Conservation (phyloP, 306 rosid genomes). For the Arachis hypogaea region DNA sequence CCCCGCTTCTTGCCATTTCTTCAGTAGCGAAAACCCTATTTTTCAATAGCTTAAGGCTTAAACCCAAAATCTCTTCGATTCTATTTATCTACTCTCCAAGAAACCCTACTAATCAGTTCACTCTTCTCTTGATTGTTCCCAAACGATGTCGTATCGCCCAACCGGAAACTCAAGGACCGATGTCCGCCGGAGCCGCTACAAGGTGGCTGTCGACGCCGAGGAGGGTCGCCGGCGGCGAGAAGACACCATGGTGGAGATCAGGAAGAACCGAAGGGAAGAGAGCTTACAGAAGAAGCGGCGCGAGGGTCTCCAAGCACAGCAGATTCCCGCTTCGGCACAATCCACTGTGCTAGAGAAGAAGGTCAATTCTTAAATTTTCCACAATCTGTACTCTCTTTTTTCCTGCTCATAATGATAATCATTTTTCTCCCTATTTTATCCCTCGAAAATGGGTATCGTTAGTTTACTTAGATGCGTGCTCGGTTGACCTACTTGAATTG, state of each 20-base stretch:
- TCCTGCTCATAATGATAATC: too few relatives aligned
- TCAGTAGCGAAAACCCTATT: too few relatives aligned
- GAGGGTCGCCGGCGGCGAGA: constrained; percentile 97
- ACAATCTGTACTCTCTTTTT: too few relatives aligned
- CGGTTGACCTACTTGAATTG: too few relatives aligned
- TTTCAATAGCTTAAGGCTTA: too few relatives aligned
- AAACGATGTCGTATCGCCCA: constrained; percentile 90
- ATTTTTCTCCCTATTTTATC: too few relatives aligned
- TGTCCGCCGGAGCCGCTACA: constrained; percentile 95
- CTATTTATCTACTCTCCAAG: too few relatives aligned
- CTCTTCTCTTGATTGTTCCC: neutral
- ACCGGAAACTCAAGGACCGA: constrained; percentile 72
- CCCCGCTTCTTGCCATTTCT: too few relatives aligned
- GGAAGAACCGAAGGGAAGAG: constrained; percentile 92
- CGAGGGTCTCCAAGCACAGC: constrained; percentile 83
- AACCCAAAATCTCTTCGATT: too few relatives aligned
- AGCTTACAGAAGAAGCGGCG: constrained; percentile 95
- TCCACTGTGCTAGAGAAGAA: constrained; percentile 49
- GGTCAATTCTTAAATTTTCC: constrained; percentile 33
- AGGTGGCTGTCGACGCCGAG: constrained; percentile 98
- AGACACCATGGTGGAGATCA: constrained; percentile 98
- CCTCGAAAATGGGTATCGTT: too few relatives aligned
- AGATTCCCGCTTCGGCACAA: constrained; percentile 44
- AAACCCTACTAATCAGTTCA: too few relatives aligned
- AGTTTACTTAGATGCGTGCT: too few relatives aligned